These are phyloP conservation scores for Pythium plurisporium DNA, from an alignment of 352 stramenopile species.

Conservation along the genomic window DNA sequence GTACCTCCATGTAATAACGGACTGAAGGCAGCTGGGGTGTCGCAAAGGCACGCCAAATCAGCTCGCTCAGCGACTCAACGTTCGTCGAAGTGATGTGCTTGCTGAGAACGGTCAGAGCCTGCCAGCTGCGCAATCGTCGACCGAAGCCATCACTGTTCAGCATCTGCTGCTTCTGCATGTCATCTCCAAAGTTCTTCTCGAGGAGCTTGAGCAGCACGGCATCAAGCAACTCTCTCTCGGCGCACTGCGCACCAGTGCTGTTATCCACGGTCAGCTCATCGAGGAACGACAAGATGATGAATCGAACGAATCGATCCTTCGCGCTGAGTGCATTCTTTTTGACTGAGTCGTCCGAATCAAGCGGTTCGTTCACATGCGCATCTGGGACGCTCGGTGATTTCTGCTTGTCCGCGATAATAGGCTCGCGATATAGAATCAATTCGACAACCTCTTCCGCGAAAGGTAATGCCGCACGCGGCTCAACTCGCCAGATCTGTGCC, in stretches of 20 bases:
- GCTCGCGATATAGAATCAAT: slow-evolving; percentile 74
- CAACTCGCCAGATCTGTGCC: slow-evolving; percentile 57
- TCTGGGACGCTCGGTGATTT: slow-evolving; percentile 16
- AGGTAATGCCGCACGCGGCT: slow-evolving; percentile 35
- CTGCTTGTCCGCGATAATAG: slow-evolving; percentile 44
- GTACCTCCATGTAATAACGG: slow-evolving; percentile 81
- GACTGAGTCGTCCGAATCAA: neutral
- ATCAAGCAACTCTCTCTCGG: slow-evolving; percentile 12
- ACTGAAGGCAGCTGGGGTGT: slow-evolving; percentile 60
- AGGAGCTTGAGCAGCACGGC: slow-evolving; percentile 22
- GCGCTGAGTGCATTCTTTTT: slow-evolving; percentile 27
- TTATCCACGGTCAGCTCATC: slow-evolving; percentile 27
- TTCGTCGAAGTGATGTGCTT: slow-evolving; percentile 34
- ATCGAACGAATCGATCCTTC: slow-evolving; percentile 65
- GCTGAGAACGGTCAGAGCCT: slow-evolving; percentile 71
- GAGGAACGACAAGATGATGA: slow-evolving; percentile 65
- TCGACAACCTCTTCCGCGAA: slow-evolving; percentile 68
- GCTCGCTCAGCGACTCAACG: slow-evolving; percentile 25
- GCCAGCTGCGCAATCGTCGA: slow-evolving; percentile 69
- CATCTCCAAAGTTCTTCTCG: slow-evolving; percentile 45
- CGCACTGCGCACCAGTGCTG: neutral
- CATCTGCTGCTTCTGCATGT: slow-evolving; percentile 81
- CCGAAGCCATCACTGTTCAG: slow-evolving; percentile 81
- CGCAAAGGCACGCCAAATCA: slow-evolving; percentile 49
- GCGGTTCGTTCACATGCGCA: slow-evolving; percentile 39